Evolutionary conservation across 495 filamentous ascomycete genomes (phyloP).

Genomic region (Penicillium paradoxum): DNA sequence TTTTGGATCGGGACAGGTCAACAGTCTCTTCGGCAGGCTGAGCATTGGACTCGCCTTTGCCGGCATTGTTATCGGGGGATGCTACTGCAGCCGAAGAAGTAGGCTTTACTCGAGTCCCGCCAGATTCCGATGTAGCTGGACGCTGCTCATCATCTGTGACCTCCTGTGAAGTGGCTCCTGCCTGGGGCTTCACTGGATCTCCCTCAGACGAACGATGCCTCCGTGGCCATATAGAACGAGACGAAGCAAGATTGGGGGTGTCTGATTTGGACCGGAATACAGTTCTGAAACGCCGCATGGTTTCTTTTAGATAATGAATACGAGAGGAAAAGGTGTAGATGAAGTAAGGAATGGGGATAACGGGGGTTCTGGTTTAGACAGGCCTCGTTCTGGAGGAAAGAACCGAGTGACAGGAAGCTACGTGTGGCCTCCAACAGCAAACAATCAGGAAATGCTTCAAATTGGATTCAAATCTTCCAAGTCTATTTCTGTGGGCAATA

Average conservation of each 20-base stretch:
- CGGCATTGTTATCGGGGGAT: background rate
- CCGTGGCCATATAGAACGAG: constrained; percentile 2
- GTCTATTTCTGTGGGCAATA: constrained; percentile 28
- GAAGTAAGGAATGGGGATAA: constrained; percentile 3
- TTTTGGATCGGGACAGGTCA: background rate
- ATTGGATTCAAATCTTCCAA: constrained; percentile 13
- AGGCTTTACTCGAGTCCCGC: background rate
- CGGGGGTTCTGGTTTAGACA: background rate
- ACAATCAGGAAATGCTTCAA: background rate
- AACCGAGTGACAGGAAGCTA: background rate
- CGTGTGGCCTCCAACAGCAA: background rate
- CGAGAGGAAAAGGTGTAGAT: constrained; percentile 1
- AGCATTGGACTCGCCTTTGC: background rate
- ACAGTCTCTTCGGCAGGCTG: background rate
- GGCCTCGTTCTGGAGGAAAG: background rate
- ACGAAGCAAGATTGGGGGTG: background rate
- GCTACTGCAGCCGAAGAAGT: background rate
- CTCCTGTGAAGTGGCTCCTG: background rate
- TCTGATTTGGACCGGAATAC: constrained; percentile 12
- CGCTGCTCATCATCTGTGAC: background rate
- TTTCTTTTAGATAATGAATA: constrained; percentile 1
- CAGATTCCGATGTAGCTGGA: background rate
- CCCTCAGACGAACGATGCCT: constrained; percentile 1
- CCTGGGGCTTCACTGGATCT: background rate
- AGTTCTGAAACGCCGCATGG: constrained; percentile 15